These are phyloP conservation scores for Leptographium wingfieldii DNA, from an alignment of 2,329 filamentous ascomycete species.

Conservation along the genomic window DNA sequence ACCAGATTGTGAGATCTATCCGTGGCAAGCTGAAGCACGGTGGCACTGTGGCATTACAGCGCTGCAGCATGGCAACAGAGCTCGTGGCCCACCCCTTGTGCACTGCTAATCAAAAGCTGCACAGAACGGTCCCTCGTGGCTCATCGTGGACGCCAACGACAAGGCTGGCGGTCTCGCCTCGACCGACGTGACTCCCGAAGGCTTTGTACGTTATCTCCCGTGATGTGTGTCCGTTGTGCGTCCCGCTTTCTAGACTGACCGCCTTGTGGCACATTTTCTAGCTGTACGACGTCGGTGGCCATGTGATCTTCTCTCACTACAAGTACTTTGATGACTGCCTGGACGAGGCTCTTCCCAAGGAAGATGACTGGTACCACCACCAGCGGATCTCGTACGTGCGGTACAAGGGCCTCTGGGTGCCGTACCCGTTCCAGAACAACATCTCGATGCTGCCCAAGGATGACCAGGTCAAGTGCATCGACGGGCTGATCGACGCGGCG, in stretches of 20 bases:
- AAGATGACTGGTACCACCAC: slow-evolving; percentile 94
- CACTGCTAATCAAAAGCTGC: slow-evolving; percentile 10
- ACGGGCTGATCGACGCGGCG: slow-evolving; percentile 91
- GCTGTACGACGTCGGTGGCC: slow-evolving; percentile 97
- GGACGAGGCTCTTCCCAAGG: slow-evolving; percentile 86
- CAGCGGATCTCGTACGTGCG: slow-evolving; percentile 98
- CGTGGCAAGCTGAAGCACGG: neutral
- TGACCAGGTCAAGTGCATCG: slow-evolving; percentile 87
- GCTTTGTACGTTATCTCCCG: slow-evolving; percentile 62
- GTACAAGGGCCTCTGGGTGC: slow-evolving; percentile 92
- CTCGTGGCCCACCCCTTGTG: neutral
- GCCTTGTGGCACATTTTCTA: slow-evolving; percentile 23
- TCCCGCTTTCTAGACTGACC: neutral
- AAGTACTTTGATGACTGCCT: slow-evolving; percentile 99
- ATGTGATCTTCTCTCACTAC: slow-evolving; percentile 99
- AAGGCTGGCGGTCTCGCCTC: slow-evolving; percentile 91
- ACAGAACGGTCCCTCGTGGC: slow-evolving; percentile 84
- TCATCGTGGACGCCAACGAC: slow-evolving; percentile 87
- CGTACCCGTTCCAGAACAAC: slow-evolving; percentile 99
- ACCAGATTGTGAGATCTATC: slow-evolving; percentile 68
- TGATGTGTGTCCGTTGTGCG: neutral
- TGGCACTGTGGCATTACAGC: too few relatives aligned
- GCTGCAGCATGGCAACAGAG: slow-evolving; percentile 11
- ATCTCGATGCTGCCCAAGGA: slow-evolving; percentile 96
- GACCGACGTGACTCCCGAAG: slow-evolving; percentile 88